Evolutionary conservation across 2,329 filamentous ascomycete genomes (phyloP).

Genomic region (Trichoderma polysporum): DNA sequence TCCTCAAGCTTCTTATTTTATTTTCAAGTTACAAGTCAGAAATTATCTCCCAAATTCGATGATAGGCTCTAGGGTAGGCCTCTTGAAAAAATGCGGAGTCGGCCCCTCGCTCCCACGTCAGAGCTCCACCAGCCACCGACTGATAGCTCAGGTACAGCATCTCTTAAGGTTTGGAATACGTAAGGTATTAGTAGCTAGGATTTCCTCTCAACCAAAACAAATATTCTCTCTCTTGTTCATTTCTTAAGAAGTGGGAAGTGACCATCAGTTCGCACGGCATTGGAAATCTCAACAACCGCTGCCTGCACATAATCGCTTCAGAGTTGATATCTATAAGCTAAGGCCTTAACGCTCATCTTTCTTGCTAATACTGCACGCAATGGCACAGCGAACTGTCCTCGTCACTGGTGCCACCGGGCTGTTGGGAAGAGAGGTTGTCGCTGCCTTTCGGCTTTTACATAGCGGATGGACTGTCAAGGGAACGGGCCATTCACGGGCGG

Average conservation of each 20-base stretch:
- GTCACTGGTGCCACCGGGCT: slow-evolving; percentile 84
- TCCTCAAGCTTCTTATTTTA: neutral
- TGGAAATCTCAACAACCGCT: neutral
- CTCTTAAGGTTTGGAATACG: neutral
- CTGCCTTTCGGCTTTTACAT: slow-evolving; percentile 58
- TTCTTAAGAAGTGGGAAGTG: too few relatives aligned
- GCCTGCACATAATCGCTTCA: neutral
- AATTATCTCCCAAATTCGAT: neutral
- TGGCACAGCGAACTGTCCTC: slow-evolving; percentile 54
- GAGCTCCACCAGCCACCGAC: slow-evolving; percentile 12
- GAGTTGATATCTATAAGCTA: neutral
- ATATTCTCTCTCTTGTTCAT: too few relatives aligned
- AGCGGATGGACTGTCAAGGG: slow-evolving; percentile 65
- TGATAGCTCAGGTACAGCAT: neutral
- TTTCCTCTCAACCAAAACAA: neutral
- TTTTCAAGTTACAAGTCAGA: neutral
- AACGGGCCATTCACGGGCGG: slow-evolving; percentile 71
- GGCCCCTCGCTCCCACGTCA: slow-evolving; percentile 16
- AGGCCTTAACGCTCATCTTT: neutral
- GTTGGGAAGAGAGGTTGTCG: slow-evolving; percentile 75
- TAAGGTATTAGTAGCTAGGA: neutral
- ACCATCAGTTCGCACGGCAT: neutral
- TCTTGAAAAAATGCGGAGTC: neutral
- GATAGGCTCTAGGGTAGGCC: neutral
- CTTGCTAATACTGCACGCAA: slow-evolving; percentile 7